Evolutionary conservation across 495 filamentous ascomycete species (phyloP), one percentile per base, ranked within the genome.

Genomic region (Aspergillus steynii): DNA sequence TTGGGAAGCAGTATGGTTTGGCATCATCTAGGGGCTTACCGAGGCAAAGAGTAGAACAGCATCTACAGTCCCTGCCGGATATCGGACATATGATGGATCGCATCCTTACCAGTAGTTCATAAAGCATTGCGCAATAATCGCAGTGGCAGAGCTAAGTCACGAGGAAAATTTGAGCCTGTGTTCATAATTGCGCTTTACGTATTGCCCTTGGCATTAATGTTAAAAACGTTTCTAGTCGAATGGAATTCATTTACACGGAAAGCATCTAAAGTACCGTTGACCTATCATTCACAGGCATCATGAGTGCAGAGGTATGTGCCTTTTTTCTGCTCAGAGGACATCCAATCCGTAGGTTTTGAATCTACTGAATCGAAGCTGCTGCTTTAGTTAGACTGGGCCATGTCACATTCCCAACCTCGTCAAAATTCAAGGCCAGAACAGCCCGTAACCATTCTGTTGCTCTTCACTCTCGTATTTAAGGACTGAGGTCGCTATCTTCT

Each of bases 1-100:
- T 71, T 63, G 66, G 66, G 50, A 71, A 68, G 56, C 66, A 71
- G 29, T 68, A 71, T 61, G 68, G 61, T 32, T 50, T 71, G 48
- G 28, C 61, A 59, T 27, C 62, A 20, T 63, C 61, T 61, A 61
- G 8, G 60, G 63, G 32, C 49, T 9, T n/a, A 29, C 58, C 20
- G 47, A 60, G 61, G 62, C 62, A 64, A 68, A 70, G 49, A 56
- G 55, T 70, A 42, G 50, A 65, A 59, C 61, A 63, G 55, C 32
- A 67, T 57, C 57, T 65, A 47, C 45, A 61, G 12, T 61, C 57
- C 48, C 53, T 65, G 29, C 53, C 52, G 27, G 58, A 34, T 4
- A 49, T 65, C 29, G 34, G 28, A 50, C 6, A 53, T 53, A 57
- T 61, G 53, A 56, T 65, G 31, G 34, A 61, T 60, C 62, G 62